Evolutionary conservation across 805 yeast species (phyloP), one percentile per base, ranked within the genome.

Genomic region (Metschnikowia continentalis): DNA sequence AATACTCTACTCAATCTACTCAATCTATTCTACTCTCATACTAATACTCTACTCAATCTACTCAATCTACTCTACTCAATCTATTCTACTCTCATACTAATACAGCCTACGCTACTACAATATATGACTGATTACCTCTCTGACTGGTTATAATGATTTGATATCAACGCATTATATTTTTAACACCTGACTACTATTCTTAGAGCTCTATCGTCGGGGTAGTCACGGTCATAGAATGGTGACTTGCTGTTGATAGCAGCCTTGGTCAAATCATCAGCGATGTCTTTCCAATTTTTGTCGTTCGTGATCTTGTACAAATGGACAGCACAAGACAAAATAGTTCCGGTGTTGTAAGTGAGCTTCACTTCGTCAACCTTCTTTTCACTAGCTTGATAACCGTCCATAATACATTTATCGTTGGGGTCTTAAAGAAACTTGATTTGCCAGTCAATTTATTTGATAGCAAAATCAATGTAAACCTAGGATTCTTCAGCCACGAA

Each of bases 281-380:
- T 74, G 10, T 67, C 97, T 84, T 91, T 92, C 77, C 94, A 84
- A 61, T 78, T 74, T 61, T 83, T 85, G 55, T 92, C 96, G 75
- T 78, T 87, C 67, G 92, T 74, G 95, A 90, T 86, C 81, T 85
- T 87, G 90, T 92, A 94, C 68, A 92, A 82, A 78, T 94, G 96
- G 82, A 79, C 66, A 7, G 80, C 74, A 1, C 84, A 80, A 10
- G 84, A 77, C 33, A 85, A 59, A 0, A 88, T 81, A 10, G 85
- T 77, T 20, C 90, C 90, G 10, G 80, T 77, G 66, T 85, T 85
- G 64, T 84, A 84, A 5, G 88, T 77, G 79, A 83, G 82, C 66
- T 84, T 83, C 59, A 75, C 74, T 17, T 71, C 72, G 57, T 82
- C 79, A 10, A 73, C 70, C 22, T 67, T 61, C 39, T 70, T 70